phyloP scores from a whole-genome alignment of 2,329 filamentous ascomycete genomes.

The Epichloe baconii region DNA sequence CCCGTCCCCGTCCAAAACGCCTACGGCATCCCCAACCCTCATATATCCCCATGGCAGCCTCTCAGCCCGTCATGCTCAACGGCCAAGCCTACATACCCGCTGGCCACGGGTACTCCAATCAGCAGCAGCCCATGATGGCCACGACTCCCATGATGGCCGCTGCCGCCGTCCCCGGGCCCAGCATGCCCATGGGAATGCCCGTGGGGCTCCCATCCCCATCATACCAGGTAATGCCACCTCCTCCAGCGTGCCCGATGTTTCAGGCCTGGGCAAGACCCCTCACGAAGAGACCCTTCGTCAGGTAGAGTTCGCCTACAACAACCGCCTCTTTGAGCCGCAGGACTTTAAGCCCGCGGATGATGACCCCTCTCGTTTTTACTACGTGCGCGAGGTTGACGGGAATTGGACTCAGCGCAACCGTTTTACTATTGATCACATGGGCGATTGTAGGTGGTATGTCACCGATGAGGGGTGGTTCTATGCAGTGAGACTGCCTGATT shows the following conservation, averaged over 20 bases:
- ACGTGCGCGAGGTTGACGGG: slow-evolving; percentile 46
- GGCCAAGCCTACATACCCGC: slow-evolving; percentile 14
- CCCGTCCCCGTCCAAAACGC: slow-evolving; percentile 17
- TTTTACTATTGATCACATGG: slow-evolving; percentile 45
- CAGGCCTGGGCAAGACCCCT: slow-evolving; percentile 38
- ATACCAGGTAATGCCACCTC: slow-evolving; percentile 26
- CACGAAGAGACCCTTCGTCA: slow-evolving; percentile 34
- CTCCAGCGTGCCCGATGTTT: slow-evolving; percentile 29
- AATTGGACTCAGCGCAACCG: slow-evolving; percentile 47
- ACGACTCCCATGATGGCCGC: slow-evolving; percentile 13
- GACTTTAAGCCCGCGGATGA: slow-evolving; percentile 51
- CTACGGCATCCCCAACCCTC: slow-evolving; percentile 19
- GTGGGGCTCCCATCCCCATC: slow-evolving; percentile 16
- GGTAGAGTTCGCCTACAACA: slow-evolving; percentile 34
- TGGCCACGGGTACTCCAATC: slow-evolving; percentile 12
- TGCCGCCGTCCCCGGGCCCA: slow-evolving; percentile 10
- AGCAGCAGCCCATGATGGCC: slow-evolving; percentile 16
- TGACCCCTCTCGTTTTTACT: slow-evolving; percentile 46
- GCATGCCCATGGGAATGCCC: slow-evolving; percentile 3
- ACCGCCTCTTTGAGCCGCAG: slow-evolving; percentile 42
- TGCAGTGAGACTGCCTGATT: slow-evolving; percentile 38
- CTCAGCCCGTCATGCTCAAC: slow-evolving; percentile 21
- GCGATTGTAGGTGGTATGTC: slow-evolving; percentile 45
- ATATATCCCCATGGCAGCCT: slow-evolving; percentile 8
- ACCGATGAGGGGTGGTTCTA: slow-evolving; percentile 47